Evolutionary conservation across 495 filamentous ascomycete species (phyloP), one percentile per base, ranked within the genome.

Genomic region (Xylona heveae): DNA sequence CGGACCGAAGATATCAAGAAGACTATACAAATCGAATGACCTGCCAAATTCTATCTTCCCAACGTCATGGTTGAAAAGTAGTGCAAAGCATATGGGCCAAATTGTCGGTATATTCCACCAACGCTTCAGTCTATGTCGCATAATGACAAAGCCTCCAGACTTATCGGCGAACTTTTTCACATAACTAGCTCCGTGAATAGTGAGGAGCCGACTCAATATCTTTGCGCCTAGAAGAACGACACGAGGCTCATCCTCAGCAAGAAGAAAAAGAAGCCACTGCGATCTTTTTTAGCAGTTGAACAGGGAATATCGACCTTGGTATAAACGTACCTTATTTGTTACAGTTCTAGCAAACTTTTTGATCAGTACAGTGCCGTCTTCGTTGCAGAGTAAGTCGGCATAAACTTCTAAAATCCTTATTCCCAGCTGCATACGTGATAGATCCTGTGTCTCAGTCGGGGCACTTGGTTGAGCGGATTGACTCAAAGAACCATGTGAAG

Each of bases 251-350:
- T 77, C 68, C 43, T 93, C 84, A 18, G 78, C 81, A 29, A 95
- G 66, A 18, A 97, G 70, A 52, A 93, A 88, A 14, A 97, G 61
- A 35, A 95, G 67, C 88, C 90, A 95, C 81, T 93, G 42, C 22
- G 38, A 31, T 17, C 16, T 18, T 33, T 24, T 23, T 26, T 45
- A 42, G 33, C 45, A 35, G 27, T 47, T 34, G 25, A 34, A 38
- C 29, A 31, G 16, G 38, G 22, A 34, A 23, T 31, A 31, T 41
- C 33, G 39, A 34, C 36, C 31, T 20, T 24, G 41, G 31, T 19
- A 13, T 7, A 31, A 6, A 55, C 66, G 45, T 60, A 88, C 83
- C 70, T 91, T 95, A 40, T 85, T 91, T 18, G 90, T 94, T 3
- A 95, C 85, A 1, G 83, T 88, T 53, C 74, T 80, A 10, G 85